Evolutionary conservation across 257 asterid species (phyloP), one percentile per base, ranked within the genome.

Genomic region (Penstemon davidsonii): DNA sequence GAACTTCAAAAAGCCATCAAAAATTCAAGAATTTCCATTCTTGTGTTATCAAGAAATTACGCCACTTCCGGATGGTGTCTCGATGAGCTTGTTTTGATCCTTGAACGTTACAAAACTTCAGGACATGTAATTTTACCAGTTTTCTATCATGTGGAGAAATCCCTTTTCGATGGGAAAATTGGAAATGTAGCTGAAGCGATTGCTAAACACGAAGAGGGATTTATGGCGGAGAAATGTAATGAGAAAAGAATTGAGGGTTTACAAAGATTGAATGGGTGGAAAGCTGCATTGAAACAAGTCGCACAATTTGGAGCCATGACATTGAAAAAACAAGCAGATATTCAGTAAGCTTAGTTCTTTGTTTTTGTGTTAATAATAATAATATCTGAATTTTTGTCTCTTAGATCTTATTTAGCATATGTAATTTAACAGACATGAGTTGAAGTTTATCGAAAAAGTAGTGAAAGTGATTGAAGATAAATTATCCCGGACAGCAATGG

Each of bases 51-150:
- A 40, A 60, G 52, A 51, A 56, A 51, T 8, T 70, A 70, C 33
- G 75, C 57, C 44, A 60, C 6, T 42, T 70, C 75, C 37, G 41
- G 62, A 39, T 70, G 67, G 74, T 69, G 74, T 59, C 74, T 69
- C 59, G 74, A 69, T 37, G 66, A 69, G 12, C 43, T 69, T 18
- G 75, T 41, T 15, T 13, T 60, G 75, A 62, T 70, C 46, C 55
- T 70, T 56, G 69, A 70, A 38, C 18, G 49, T 7, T 60, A 61
- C 56, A 61, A 56, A 45, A 70, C 12, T 5, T 56, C 54, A n/a
- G 73, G 73, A 0, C 1, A 69, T 58, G 50, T n/a, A n/a, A n/a
- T n/a, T n/a, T n/a, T n/a, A n/a, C n/a, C n/a, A n/a, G n/a, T n/a
- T n/a, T 56, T 70, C 52, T 62, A 62, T 13, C 46, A 61, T 12